phyloP scores from a whole-genome alignment of 2,329 filamentous ascomycete genomes.

The Fusarium newnesense region DNA sequence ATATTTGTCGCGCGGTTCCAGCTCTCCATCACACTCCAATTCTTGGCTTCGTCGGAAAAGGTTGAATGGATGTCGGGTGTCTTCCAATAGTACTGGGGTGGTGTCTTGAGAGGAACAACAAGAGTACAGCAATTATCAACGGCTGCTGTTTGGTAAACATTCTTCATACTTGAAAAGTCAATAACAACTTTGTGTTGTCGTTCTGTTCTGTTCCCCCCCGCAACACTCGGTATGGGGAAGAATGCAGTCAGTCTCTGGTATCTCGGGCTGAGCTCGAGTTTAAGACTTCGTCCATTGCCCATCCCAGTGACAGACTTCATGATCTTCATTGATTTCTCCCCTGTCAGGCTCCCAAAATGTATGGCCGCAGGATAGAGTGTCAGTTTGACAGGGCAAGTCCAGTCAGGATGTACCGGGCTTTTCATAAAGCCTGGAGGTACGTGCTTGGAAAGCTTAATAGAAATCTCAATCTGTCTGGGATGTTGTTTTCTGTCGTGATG shows the following conservation, averaged over 20 bases:
- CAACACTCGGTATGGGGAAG: constrained; percentile 44
- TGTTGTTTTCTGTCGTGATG: constrained; percentile 35
- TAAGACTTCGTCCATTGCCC: constrained; percentile 28
- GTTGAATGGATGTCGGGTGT: constrained; percentile 46
- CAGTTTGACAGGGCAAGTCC: constrained; percentile 49
- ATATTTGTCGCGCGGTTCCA: constrained; percentile 64
- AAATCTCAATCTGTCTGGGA: constrained; percentile 38
- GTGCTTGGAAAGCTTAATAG: background rate
- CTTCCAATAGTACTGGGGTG: constrained; percentile 60
- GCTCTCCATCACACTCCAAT: constrained; percentile 55
- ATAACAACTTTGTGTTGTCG: constrained; percentile 56
- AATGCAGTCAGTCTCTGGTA: constrained; percentile 44
- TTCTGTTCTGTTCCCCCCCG: constrained; percentile 11
- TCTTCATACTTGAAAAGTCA: constrained; percentile 58
- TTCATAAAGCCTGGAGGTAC: constrained; percentile 24
- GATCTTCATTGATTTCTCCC: constrained; percentile 65
- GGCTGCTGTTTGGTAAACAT: constrained; percentile 49
- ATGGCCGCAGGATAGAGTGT: constrained; percentile 58
- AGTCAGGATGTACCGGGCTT: constrained; percentile 32
- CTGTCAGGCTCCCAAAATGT: constrained; percentile 70
- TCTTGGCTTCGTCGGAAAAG: constrained; percentile 44
- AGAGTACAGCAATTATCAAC: constrained; percentile 51
- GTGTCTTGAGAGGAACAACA: constrained; percentile 59
- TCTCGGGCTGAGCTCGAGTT: constrained; percentile 47
- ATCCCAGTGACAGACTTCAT: constrained; percentile 56